phyloP scores from a whole-genome alignment of 2,329 filamentous ascomycete species.

The Fusarium proliferatum region DNA sequence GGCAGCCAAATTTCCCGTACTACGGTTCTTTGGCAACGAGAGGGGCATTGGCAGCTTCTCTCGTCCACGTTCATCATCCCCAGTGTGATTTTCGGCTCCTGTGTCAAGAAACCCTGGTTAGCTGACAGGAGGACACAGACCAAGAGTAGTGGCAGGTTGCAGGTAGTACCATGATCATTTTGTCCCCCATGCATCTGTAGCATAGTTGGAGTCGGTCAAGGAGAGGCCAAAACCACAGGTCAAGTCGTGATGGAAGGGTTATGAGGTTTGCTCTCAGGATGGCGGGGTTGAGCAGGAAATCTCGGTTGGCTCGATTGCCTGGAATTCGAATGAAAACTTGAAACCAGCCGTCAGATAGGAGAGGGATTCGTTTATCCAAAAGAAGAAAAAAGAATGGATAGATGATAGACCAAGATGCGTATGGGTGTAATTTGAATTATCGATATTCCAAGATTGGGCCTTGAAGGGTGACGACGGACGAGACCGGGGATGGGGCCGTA shows the following conservation, averaged over 20 bases:
- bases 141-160: constrained; percentile 3
- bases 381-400: neutral
- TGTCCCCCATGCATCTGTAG: constrained; percentile 57
- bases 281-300: constrained; percentile 46
- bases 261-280: constrained; percentile 33
- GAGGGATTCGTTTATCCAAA: neutral
- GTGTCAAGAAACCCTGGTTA: constrained; percentile 34
- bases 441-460: constrained; percentile 29
- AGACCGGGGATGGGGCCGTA: constrained; percentile 13
- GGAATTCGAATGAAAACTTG: constrained; percentile 28
- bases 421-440: constrained; percentile 24
- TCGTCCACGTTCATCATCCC: constrained; percentile 55
- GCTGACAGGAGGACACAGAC: constrained; percentile 29
- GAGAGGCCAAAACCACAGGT: constrained; percentile 35
- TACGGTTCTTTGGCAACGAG: constrained; percentile 72
- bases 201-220: constrained; percentile 53
- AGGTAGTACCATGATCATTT: constrained; percentile 54
- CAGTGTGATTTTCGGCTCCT: constrained; percentile 50
- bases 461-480: constrained; percentile 26
- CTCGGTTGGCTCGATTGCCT: constrained; percentile 36
- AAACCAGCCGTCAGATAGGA: constrained; percentile 20
- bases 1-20: constrained; percentile 70
- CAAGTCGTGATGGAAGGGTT: constrained; percentile 32
- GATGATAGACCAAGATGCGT: neutral
- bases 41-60: constrained; percentile 59